phyloP scores from a whole-genome alignment of 495 filamentous ascomycete genomes.

The Aspergillus bridgeri region DNA sequence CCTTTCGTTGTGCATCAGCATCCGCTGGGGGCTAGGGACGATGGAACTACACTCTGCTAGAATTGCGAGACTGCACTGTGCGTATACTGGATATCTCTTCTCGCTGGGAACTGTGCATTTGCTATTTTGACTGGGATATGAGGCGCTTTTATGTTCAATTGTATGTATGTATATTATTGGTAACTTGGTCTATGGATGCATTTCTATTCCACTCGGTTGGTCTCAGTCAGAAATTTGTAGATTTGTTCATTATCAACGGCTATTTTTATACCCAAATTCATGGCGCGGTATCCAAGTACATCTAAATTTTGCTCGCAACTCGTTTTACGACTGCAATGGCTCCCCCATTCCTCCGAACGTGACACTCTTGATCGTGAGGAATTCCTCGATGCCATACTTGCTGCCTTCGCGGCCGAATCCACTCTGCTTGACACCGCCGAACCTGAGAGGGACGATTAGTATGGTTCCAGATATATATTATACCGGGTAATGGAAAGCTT shows the following conservation, averaged over 20 bases:
- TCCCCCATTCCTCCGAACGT: conserved; percentile 75
- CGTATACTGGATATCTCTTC: conserved; percentile 8
- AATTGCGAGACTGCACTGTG: neutral
- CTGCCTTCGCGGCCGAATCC: conserved; percentile 92
- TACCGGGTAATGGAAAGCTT: conserved; percentile 20
- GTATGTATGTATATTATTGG: conserved; percentile 8
- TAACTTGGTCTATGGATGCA: conserved; percentile 1
- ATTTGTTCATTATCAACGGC: conserved; percentile 36
- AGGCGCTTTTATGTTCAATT: conserved; percentile 7
- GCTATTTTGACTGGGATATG: conserved; percentile 7
- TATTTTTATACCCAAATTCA: neutral
- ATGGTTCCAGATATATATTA: neutral
- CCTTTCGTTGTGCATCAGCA: no score
- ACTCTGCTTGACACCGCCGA: conserved; percentile 90
- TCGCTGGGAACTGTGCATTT: neutral
- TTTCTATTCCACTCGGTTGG: neutral
- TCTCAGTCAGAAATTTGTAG: neutral
- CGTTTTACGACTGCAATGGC: conserved; percentile 40
- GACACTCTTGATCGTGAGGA: conserved; percentile 81
- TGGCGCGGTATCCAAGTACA: neutral
- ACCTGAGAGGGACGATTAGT: conserved; percentile 45
- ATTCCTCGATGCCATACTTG: conserved; percentile 88
- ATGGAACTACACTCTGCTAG: neutral
- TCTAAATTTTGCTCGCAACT: neutral
- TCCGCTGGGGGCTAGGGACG: neutral